Conservation (phyloP, 345 rosid genomes). For the Eutrema yunnanense region DNA sequence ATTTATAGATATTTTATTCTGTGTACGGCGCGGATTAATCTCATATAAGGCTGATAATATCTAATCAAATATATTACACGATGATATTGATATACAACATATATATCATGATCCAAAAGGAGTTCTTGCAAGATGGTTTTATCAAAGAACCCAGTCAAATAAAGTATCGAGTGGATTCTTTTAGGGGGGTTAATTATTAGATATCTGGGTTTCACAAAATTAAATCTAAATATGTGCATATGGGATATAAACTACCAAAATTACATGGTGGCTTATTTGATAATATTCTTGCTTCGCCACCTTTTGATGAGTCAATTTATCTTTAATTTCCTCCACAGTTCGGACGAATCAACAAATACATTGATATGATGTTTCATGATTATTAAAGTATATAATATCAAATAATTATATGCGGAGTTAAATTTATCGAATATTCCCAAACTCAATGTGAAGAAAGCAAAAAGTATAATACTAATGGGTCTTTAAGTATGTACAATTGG, state of each 20-base stretch:
- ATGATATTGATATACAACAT: not conserved
- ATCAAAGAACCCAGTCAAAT: not conserved
- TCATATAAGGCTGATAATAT: no score
- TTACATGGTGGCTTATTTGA: not conserved
- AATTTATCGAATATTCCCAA: slow-evolving; percentile 6
- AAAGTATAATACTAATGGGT: not conserved
- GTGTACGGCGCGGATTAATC: no score
- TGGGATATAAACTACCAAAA: not conserved
- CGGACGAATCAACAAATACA: not conserved
- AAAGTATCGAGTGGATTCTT: not conserved
- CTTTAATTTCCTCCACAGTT: slow-evolving; percentile 6
- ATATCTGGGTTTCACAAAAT: not conserved
- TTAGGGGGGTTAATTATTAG: not conserved
- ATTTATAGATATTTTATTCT: no score
- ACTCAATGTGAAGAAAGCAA: not conserved
- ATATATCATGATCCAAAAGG: not conserved
- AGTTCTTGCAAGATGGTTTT: not conserved
- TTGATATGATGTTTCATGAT: slow-evolving; percentile 17
- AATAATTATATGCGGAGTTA: not conserved
- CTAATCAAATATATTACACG: not conserved
- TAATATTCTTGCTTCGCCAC: slow-evolving; percentile 4
- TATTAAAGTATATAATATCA: not conserved
- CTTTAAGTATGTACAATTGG: not conserved
- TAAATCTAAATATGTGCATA: not conserved
- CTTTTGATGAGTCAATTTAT: slow-evolving; percentile 18